A percentile compares a stretch with the other conserved stretches of the same genome.
phyloP scores from a whole-genome alignment of 768 basidiomycete species.

The Flagelloscypha sp. region DNA sequence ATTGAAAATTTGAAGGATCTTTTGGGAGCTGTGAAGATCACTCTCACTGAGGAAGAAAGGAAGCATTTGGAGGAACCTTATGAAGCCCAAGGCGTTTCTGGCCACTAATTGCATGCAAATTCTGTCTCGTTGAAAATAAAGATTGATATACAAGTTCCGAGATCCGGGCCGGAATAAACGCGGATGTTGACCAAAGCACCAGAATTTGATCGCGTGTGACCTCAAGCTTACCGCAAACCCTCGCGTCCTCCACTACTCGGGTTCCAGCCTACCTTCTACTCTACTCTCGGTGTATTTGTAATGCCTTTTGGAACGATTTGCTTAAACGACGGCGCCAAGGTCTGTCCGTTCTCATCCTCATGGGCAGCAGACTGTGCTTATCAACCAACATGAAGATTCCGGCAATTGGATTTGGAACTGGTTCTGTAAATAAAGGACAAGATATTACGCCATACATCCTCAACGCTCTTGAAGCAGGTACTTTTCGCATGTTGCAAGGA shows the following conservation, averaged over 20 bases:
- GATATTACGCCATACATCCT: constrained; percentile 48
- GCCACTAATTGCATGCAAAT: constrained; percentile 17
- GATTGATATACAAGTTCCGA: too few species aligned
- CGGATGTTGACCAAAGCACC: too few species aligned
- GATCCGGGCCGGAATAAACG: too few species aligned
- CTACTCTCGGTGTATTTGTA: too few species aligned
- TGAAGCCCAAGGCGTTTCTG: constrained; percentile 27
- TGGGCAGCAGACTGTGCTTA: too few species aligned
- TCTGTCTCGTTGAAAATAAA: too few species aligned
- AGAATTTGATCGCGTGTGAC: too few species aligned
- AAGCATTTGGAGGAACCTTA: constrained; percentile 35
- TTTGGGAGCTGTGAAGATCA: constrained; percentile 24
- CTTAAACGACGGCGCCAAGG: constrained; percentile 36
- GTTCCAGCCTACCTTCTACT: too few species aligned
- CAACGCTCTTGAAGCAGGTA: constrained; percentile 52
- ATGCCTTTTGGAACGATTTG: constrained; percentile 33
- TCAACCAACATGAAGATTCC: constrained; percentile 54
- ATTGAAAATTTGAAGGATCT: constrained; percentile 27
- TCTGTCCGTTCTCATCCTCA: constrained; percentile 11
- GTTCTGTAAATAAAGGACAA: constrained; percentile 25
- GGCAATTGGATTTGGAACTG: constrained; percentile 54
- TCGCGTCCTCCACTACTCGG: too few species aligned
- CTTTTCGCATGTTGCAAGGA: too few species aligned
- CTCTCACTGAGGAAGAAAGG: constrained; percentile 37
- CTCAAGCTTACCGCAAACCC: too few species aligned